Evolutionary conservation across 192 early-diverging fungal genomes (phyloP), one percentile per base, ranked within the genome.

Genomic region (Backusella australiensis): DNA sequence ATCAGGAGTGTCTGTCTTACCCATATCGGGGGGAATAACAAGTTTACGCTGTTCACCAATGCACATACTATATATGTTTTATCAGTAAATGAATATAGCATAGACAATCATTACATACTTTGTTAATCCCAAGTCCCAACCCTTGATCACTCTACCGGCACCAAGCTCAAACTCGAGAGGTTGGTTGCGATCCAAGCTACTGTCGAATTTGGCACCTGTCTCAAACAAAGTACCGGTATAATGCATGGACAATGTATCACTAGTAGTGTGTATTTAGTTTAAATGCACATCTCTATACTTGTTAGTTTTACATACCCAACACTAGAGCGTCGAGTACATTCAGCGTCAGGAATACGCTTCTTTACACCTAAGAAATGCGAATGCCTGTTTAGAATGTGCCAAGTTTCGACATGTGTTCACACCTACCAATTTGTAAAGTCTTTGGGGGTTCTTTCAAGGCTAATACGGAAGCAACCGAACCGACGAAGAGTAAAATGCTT

Each of bases 141-240:
- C 94, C 81, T 93, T 89, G 77, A 96, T 96, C 12, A 96, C 92
- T 81, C 84, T 84, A 32, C 89, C 89, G 36, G 36, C 74, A 74
- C 94, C 94, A 19, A 96, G 81, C 6, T 85, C 86, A 77, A 96
- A 94, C 41, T 91, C 88, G 71, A 96, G 90, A 17, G 93, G 87
- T 44, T 87, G 79, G 56, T 83, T 78, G 36, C 94, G 86, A 74
- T 91, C 91, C 63, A 85, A 36, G 65, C 90, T 92, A 26, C 87
- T 88, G 78, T 96, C 94, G 81, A 96, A 96, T 80, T 93, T 87
- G 15, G 82, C 70, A 7, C 91, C 92, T 38, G 80, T 81, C 3
- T 88, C 85, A 72, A 88, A 89, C 26, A 93, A 74, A 26, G 84
- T 88, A 59, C 93, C 93, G 34, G 90, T 92, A 81, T 94, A 94